Conservation (phyloP, 2,329 filamentous ascomycete species). For the Neocatenulostroma microsporum region DNA sequence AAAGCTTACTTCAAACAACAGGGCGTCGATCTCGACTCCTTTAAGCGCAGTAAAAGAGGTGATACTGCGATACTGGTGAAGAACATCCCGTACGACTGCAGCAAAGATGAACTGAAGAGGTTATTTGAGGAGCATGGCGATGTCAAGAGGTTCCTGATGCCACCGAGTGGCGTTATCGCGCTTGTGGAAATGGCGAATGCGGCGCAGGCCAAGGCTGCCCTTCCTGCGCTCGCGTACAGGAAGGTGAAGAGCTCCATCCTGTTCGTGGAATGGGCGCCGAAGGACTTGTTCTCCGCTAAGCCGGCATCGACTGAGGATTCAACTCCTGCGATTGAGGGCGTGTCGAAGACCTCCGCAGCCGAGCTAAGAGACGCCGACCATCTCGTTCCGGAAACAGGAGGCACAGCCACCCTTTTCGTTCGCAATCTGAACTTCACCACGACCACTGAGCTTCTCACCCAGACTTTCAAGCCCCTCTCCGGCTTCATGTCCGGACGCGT, state of each 20-base stretch:
- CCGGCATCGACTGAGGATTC: constrained; percentile 21
- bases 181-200: constrained; percentile 81
- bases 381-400: constrained; percentile 52
- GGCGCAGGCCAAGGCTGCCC: constrained; percentile 73
- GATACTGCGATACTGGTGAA: constrained; percentile 87
- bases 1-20: constrained; percentile 84
- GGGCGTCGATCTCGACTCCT: constrained; percentile 84
- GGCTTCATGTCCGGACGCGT: constrained; percentile 85
- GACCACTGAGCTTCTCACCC: constrained; percentile 64
- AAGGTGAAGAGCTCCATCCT: constrained; percentile 85
- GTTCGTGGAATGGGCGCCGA: constrained; percentile 89
- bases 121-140: constrained; percentile 82
- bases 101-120: constrained; percentile 66
- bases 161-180: constrained; percentile 84
- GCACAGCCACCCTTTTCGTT: constrained; percentile 65
- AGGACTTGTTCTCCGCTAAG: constrained; percentile 58
- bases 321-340: constrained; percentile 21
- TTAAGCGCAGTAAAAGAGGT: constrained; percentile 75
- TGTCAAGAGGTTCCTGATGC: constrained; percentile 77
- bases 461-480: constrained; percentile 71
- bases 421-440: constrained; percentile 92
- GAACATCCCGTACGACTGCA: constrained; percentile 83
- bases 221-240: constrained; percentile 76
- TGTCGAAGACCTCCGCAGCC: constrained; percentile 56
- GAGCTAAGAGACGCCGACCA: constrained; percentile 59